Conservation (phyloP, 78 protist species). For the Dictyostelium brefeldianum region DNA sequence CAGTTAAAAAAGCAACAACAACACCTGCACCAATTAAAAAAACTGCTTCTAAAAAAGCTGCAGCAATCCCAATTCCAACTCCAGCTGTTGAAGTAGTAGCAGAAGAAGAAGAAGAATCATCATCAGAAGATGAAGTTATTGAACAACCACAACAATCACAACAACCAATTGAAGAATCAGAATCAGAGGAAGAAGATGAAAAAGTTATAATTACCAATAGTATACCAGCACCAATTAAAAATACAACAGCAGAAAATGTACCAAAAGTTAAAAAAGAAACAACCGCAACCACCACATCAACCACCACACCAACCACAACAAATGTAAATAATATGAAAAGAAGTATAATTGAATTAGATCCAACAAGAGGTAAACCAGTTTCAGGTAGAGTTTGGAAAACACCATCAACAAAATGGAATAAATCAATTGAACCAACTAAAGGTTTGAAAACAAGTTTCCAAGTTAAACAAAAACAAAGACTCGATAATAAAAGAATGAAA, state of each 20-base stretch:
- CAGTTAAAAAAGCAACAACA: too few relatives aligned
- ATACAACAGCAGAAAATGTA: background rate
- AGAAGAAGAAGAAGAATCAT: background rate
- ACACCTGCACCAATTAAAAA: background rate
- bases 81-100: background rate
- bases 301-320: background rate
- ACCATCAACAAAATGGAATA: conserved; percentile 7
- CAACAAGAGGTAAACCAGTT: conserved; percentile 66
- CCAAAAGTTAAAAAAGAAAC: conserved; percentile 19
- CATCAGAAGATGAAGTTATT: background rate
- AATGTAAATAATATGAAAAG: background rate
- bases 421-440: conserved; percentile 21
- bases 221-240: background rate
- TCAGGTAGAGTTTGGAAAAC: conserved; percentile 80
- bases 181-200: background rate
- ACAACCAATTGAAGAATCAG: background rate
- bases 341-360: background rate
- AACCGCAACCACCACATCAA: background rate
- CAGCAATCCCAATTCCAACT: background rate
- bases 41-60: background rate
- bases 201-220: background rate
- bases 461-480: conserved; percentile 28
- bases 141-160: background rate
- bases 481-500: background rate
- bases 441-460: conserved; percentile 32